Percentiles rank a stretch among this genome's conserved stretches.
phyloP scores from a whole-genome alignment of 768 basidiomycete species.

The Hysterangium stoloniferum region DNA sequence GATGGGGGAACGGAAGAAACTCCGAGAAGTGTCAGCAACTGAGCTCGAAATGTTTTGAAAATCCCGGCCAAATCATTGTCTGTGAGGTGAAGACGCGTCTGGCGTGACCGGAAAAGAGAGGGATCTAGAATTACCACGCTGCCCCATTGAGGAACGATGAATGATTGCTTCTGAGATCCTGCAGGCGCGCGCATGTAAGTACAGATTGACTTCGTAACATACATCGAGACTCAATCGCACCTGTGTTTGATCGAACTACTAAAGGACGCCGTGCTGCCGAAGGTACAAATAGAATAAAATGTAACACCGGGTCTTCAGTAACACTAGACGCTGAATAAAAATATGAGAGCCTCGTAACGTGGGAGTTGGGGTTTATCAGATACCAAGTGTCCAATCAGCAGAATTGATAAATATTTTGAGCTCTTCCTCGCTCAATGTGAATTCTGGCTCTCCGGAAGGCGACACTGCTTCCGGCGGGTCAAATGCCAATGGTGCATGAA shows the following conservation, averaged over 20 bases:
- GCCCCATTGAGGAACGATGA: slow-evolving; percentile 92
- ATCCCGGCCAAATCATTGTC: slow-evolving; percentile 37
- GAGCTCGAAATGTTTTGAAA: slow-evolving; percentile 60
- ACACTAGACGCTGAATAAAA: slow-evolving; percentile 70
- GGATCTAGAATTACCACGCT: slow-evolving; percentile 74
- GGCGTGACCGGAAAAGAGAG: slow-evolving; percentile 22
- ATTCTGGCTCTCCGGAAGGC: slow-evolving; percentile 28
- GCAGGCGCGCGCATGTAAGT: slow-evolving; percentile 3
- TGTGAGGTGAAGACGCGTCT: slow-evolving; percentile 29
- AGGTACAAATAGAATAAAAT: slow-evolving; percentile 88
- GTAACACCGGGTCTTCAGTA: slow-evolving; percentile 88
- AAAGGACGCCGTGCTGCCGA: slow-evolving; percentile 62
- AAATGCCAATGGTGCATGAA: slow-evolving; percentile 84
- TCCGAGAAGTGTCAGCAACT: slow-evolving; percentile 77
- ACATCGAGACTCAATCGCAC: slow-evolving; percentile 24
- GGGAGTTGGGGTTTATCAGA: not conserved
- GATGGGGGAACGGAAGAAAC: slow-evolving; percentile 52
- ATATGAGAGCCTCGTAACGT: not conserved
- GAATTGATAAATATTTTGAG: slow-evolving; percentile 93
- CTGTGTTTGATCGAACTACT: slow-evolving; percentile 48
- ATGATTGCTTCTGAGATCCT: slow-evolving; percentile 56
- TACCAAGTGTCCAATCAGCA: slow-evolving; percentile 92
- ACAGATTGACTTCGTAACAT: not conserved
- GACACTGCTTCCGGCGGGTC: slow-evolving; percentile 37
- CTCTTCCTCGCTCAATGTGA: slow-evolving; percentile 69